Evolutionary conservation across 2,329 filamentous ascomycete species (phyloP).

Genomic region (Aspergillus phoenicis): DNA sequence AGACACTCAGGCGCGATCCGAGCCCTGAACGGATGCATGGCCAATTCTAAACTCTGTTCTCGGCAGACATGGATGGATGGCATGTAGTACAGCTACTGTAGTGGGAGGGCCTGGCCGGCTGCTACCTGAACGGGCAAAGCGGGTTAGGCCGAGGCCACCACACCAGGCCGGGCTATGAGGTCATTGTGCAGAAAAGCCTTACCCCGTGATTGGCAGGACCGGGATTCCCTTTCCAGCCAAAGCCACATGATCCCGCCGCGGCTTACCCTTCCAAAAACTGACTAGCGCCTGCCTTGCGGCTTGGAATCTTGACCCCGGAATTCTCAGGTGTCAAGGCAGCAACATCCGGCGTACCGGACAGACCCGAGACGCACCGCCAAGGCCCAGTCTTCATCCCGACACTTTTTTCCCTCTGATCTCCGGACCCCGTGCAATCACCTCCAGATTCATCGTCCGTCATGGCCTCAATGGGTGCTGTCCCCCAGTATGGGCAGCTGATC

Average conservation of each 20-base stretch:
- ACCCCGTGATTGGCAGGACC: background rate
- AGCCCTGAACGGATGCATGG: background rate
- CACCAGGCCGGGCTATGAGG: constrained; percentile 1
- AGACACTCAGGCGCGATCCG: background rate
- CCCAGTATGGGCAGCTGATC: constrained; percentile 42
- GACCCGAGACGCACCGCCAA: constrained; percentile 26
- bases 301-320: background rate
- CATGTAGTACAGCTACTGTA: background rate
- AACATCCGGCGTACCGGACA: constrained; percentile 20
- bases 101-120: background rate
- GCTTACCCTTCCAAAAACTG: background rate
- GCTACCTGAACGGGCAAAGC: background rate
- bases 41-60: background rate
- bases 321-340: background rate
- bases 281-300: background rate
- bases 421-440: constrained; percentile 10
- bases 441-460: constrained; percentile 28
- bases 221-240: background rate
- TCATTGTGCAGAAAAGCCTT: background rate
- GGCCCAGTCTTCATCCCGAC: constrained; percentile 18
- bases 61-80: background rate
- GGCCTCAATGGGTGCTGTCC: constrained; percentile 43
- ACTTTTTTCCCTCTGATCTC: constrained; percentile 35
- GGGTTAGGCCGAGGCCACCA: background rate
- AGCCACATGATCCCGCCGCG: constrained; percentile 2